Conservation (phyloP, 768 basidiomycete genomes). For the Tephrocybe sp. region DNA sequence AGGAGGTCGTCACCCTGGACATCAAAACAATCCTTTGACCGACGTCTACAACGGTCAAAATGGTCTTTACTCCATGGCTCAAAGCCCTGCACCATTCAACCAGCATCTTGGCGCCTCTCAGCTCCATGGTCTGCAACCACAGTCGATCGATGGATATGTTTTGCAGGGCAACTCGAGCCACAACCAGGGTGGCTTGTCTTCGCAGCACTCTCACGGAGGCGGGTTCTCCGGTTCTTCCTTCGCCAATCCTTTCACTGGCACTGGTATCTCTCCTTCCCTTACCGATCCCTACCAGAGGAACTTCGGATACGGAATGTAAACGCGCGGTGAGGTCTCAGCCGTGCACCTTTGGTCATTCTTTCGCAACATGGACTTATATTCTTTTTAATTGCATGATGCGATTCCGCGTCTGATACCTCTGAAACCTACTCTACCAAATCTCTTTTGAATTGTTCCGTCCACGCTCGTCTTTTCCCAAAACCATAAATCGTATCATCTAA, state of each 20-base stretch:
- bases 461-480: conserved; percentile 31
- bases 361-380: conserved; percentile 33
- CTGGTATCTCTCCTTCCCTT: conserved; percentile 52
- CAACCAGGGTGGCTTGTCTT: conserved; percentile 54
- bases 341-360: conserved; percentile 24
- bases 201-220: conserved; percentile 54
- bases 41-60: conserved; percentile 69
- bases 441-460: conserved; percentile 43
- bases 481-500: conserved; percentile 25
- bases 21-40: conserved; percentile 52
- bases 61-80: conserved; percentile 60
- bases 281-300: conserved; percentile 72
- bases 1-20: conserved; percentile 53
- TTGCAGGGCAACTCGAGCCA: conserved; percentile 73
- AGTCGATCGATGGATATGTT: conserved; percentile 80
- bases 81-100: conserved; percentile 53
- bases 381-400: conserved; percentile 39
- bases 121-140: conserved; percentile 63
- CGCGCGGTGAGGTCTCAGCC: conserved; percentile 20
- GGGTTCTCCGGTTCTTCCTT: conserved; percentile 62
- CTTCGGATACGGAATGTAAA: conserved; percentile 83
- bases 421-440: conserved; percentile 42
- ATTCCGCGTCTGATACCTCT: conserved; percentile 30
- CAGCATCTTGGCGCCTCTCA: conserved; percentile 54
- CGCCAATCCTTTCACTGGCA: conserved; percentile 52